Base-by-base conservation (phyloP, 1,284 basidiomycete species). In the Tylopilus microsporus region DNA sequence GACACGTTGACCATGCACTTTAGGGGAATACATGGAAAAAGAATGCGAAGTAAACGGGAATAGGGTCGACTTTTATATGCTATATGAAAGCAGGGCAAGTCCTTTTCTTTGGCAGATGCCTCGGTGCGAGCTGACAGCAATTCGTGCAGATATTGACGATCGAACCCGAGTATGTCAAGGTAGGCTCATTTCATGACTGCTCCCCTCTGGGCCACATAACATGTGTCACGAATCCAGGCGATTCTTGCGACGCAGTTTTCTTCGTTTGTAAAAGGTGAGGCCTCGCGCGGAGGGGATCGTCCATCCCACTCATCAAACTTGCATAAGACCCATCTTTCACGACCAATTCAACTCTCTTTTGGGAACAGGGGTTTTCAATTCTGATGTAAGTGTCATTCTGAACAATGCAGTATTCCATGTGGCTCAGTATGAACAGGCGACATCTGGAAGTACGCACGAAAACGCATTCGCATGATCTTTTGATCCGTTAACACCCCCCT, bases 351-450 rank as follows among this genome's bases (percentile, higher is more conserved):
- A 57, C 16, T 64, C 67, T 12, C 57, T 85, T 16, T 66, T 84
- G 12, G 84, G 83, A 2, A 76, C 77, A 5, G 83, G 83, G 1
- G 80, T 85, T 2, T 85, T 86, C 65, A 85, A 85, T 59, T 78
- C 81, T 7, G 83, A 86, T 60, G 83, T 77, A 56, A 59, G 71
- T 56, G 7, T 52, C 9, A 19, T 52, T 18, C 43, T 45, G 42
- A 10, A 48, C n/a, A 11, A 18, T 13, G 12, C 36, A 5, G 36
- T 54, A 3, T 16, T 13, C 4, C 7, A 11, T 30, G 21, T 42
- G 5, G 45, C 53, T 59, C 43, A 60, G n/a, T 4, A 57, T 36
- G 30, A 49, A 34, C 56, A 80, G 80, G 25, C 25, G 25, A 25
- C 4, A 25, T 25, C 25, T 25, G 25, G 25, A 25, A 25, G 25